These are phyloP conservation scores for Secale cereale DNA, from an alignment of 176 grass and related monocot species.

Conservation along the genomic window DNA sequence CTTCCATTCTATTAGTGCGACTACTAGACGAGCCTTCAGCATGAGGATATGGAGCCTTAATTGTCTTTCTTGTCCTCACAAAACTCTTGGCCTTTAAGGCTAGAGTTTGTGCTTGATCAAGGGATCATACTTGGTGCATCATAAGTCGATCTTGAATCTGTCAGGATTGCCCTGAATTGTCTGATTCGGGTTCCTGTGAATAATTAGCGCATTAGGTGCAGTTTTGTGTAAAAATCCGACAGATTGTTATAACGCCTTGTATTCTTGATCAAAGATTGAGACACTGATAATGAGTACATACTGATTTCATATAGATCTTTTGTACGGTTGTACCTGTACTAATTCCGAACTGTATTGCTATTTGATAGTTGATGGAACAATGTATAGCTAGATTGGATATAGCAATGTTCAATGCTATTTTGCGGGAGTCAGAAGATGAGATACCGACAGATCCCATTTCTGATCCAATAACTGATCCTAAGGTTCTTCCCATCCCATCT, in stretches of 20 bases:
- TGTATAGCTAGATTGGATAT: conserved; percentile 89
- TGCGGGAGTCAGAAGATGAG: conserved; percentile 87
- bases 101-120: too few species aligned
- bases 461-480: conserved; percentile 84
- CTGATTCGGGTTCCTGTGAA: too few species aligned
- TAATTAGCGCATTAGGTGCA: too few species aligned
- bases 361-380: conserved; percentile 87
- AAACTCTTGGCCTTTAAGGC: too few species aligned
- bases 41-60: too few species aligned
- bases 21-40: too few species aligned
- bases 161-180: too few species aligned
- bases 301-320: background rate
- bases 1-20: too few species aligned
- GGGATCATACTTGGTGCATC: too few species aligned
- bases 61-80: too few species aligned
- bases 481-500: conserved; percentile 77
- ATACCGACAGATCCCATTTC: conserved; percentile 80
- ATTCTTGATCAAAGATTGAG: conserved; percentile 1
- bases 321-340: background rate
- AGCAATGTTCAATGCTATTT: conserved; percentile 98
- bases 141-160: too few species aligned
- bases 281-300: background rate
- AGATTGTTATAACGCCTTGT: background rate
- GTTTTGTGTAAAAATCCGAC: too few species aligned
- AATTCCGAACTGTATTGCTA: conserved; percentile 9